Evolutionary conservation across 192 early-diverging fungal species (phyloP), one percentile per base, ranked within the genome.

Genomic region (Podochytrium sp.): DNA sequence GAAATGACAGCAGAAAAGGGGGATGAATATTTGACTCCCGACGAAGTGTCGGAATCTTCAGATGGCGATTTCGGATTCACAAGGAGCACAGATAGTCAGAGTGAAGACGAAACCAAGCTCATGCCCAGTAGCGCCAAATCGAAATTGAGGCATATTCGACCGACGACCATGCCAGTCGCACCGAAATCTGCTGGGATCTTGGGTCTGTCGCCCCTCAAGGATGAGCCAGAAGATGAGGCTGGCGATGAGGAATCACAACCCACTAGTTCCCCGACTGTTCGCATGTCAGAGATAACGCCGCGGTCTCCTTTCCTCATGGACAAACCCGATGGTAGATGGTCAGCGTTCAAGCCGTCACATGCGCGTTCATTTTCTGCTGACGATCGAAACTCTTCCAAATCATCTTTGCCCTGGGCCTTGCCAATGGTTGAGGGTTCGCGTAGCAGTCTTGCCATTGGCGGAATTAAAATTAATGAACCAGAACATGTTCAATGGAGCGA

Each of bases 401-500:
- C 7, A 29, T 55, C 52, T 23, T 7, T 7, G 5, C 20, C 20
- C 23, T 55, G 52, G 52, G 25, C 10, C 30, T 29, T 55, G 7
- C 52, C 52, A 25, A 6, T 25, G 10, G 52, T 55, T 6, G 52
- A 55, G 30, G 52, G 52, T 23, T 55, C 52, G 23, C 52, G 52
- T 6, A 20, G 23, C 25, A 55, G 52, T 23, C 25, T 55, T 10
- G 52, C 25, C 7, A 25, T 55, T 55, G 23, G 52, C 5, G 7
- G 20, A 25, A 55, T 6, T 7, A 29, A 55, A 7, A 27, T 29
- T 6, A 20, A 47, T 47, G n/a, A 20, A 10, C 43, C 43, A 47
- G 43, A 47, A 12, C 43, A 7, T 12, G 43, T 47, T 47, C 52
- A 55, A 23, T 84, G 83, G 80, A 72, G 75, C 30, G 80, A 82